Base-by-base conservation (phyloP, 2,329 filamentous ascomycete species). In the Xylariaceae sp. region DNA sequence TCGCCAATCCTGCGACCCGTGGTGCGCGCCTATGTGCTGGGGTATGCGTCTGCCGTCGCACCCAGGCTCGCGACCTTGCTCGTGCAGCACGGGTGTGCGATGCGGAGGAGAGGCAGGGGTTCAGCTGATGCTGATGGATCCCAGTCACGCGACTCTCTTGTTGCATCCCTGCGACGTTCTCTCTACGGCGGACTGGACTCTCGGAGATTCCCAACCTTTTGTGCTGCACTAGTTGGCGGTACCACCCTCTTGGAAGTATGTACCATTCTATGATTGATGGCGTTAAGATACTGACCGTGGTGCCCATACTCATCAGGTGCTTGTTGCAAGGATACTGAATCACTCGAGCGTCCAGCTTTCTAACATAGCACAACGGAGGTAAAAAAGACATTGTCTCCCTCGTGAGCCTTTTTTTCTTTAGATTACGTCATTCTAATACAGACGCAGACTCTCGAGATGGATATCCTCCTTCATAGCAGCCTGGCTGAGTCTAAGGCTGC, bases 121-220 rank as follows among this genome's bases (percentile, higher is more conserved):
- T 53, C 44, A 45, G 47, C 37, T 16, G 54, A 19, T 46, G 47
- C 37, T 16, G 54, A 19, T 52, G 36, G 48, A 53, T 33, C 42
- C 28, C 43, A 38, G 40, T 50, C 52, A 34, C 51, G 51, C 35
- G 54, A 59, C 35, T 48, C 56, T 34, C 54, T 62, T 38, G 34
- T 51, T 47, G 54, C 49, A 47, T 63, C 57, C 34, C 53, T 64
- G 52, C 55, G 37, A 38, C 62, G 54, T 30, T 70, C 77, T 40
- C 54, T 81, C 23, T 61, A 60, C 28, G 66, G 67, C 6, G 76
- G 74, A 3, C 59, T 81, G 12, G 73, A 76, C 31, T 61, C 64
- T 39, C 70, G 71, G 43, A 67, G 76, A 7, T 82, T 82, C 51
- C 76, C 78, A 30, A 67, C 76, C 3, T 82, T 82, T 54, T 82